These are phyloP conservation scores for Kingdonia uniflora DNA, from an alignment of 164 flowering plant species.

Conservation along the genomic window DNA sequence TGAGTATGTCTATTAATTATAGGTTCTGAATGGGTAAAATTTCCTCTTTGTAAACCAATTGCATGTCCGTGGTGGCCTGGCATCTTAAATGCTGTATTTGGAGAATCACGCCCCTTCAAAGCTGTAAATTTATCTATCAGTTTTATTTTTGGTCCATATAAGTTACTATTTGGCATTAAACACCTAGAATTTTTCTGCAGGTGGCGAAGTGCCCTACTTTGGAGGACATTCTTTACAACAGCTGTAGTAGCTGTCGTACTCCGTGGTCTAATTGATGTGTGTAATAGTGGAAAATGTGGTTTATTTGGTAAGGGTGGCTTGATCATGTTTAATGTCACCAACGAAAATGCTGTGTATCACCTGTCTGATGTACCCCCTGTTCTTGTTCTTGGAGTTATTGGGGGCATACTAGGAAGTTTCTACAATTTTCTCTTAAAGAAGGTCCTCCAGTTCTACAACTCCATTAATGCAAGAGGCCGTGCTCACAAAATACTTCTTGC, in stretches of 20 bases:
- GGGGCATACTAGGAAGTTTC: constrained; percentile 72
- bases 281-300: constrained; percentile 76
- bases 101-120: too few species aligned
- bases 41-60: too few species aligned
- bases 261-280: constrained; percentile 60
- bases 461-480: constrained; percentile 53
- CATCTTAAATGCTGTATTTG: too few species aligned
- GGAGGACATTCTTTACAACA: constrained; percentile 84
- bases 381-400: constrained; percentile 68
- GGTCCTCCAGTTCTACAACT: constrained; percentile 55
- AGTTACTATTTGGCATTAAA: too few species aligned
- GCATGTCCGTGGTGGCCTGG: too few species aligned
- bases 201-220: constrained; percentile 95
- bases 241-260: constrained; percentile 79
- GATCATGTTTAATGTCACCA: constrained; percentile 78
- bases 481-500: constrained; percentile 57
- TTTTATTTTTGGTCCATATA: too few species aligned
- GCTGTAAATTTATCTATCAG: too few species aligned
- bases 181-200: constrained; percentile 22
- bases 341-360: constrained; percentile 50
- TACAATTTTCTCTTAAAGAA: constrained; percentile 57
- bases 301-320: constrained; percentile 92
- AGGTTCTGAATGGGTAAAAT: too few species aligned
- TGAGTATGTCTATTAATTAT: too few species aligned
- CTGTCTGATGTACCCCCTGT: constrained; percentile 66